These are phyloP conservation scores for Paracorniculantispora psalliotae DNA, from an alignment of 2,329 filamentous ascomycete genomes.

Conservation along the genomic window DNA sequence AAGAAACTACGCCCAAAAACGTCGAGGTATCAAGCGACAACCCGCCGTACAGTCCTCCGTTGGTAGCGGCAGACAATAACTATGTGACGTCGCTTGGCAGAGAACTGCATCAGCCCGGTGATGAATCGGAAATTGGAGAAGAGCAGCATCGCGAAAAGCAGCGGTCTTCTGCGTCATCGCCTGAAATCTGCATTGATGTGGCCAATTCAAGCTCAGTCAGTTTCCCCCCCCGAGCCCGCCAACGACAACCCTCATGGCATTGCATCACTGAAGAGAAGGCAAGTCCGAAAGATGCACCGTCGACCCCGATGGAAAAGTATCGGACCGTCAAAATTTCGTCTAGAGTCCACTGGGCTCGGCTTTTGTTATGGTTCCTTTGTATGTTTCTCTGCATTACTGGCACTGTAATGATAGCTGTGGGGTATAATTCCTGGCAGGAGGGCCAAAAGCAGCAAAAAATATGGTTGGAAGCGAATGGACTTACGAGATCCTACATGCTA, in stretches of 20 bases:
- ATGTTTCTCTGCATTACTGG: neutral
- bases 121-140: neutral
- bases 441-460: conserved; percentile 11
- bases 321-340: no score
- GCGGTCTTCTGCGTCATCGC: neutral
- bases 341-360: neutral
- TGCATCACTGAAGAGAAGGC: neutral
- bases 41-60: no score
- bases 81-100: no score
- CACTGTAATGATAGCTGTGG: neutral
- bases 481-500: conserved; percentile 27
- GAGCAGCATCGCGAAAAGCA: neutral
- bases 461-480: conserved; percentile 28
- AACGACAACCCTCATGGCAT: no score
- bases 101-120: neutral
- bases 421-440: neutral
- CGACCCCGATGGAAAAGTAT: no score
- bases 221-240: neutral
- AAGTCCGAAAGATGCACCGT: no score
- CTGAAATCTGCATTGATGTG: neutral
- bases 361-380: neutral
- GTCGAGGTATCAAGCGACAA: no score
- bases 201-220: neutral
- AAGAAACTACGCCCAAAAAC: no score
- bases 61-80: no score